phyloP scores from a whole-genome alignment of 192 early-diverging fungal species.

The Coemansia sp. region DNA sequence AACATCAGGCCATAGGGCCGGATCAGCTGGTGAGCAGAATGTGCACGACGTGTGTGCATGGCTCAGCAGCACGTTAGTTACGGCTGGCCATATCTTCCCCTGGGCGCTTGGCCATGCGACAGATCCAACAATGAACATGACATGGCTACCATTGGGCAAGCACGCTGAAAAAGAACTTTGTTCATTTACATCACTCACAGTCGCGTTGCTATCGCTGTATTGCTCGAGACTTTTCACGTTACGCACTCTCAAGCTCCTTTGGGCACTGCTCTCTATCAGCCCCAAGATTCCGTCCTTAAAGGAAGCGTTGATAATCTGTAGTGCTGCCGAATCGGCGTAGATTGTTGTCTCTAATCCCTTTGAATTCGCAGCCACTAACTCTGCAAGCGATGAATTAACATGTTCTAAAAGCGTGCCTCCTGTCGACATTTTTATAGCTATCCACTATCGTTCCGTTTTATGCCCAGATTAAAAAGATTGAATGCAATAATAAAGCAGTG shows the following conservation, averaged over 20 bases:
- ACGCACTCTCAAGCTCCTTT: conserved; percentile 6
- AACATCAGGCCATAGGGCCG: conserved; percentile 31
- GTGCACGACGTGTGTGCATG: conserved; percentile 19
- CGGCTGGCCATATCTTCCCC: conserved; percentile 16
- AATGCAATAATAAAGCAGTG: not conserved
- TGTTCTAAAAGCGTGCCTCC: conserved; percentile 14
- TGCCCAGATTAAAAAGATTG: not conserved
- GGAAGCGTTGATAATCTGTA: conserved; percentile 31
- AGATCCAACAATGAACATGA: conserved; percentile 33
- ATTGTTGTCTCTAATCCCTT: conserved; percentile 43
- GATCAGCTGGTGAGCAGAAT: conserved; percentile 30
- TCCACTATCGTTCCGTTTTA: not conserved
- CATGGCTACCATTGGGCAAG: conserved; percentile 33
- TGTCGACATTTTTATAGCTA: not conserved
- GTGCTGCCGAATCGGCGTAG: conserved; percentile 34
- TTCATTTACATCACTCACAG: too few relatives aligned
- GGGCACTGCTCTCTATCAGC: conserved; percentile 10
- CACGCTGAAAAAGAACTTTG: not conserved
- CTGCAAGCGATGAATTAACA: conserved; percentile 6
- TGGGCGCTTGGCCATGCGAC: conserved; percentile 22
- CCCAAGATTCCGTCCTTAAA: conserved; percentile 20
- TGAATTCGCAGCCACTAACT: conserved; percentile 21
- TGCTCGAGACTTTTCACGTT: conserved; percentile 20
- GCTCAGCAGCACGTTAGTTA: conserved; percentile 7
- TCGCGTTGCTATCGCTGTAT: not conserved